These are phyloP conservation scores for Candida dubliniensis DNA, from an alignment of 1,139 yeast genomes.

Conservation along the genomic window DNA sequence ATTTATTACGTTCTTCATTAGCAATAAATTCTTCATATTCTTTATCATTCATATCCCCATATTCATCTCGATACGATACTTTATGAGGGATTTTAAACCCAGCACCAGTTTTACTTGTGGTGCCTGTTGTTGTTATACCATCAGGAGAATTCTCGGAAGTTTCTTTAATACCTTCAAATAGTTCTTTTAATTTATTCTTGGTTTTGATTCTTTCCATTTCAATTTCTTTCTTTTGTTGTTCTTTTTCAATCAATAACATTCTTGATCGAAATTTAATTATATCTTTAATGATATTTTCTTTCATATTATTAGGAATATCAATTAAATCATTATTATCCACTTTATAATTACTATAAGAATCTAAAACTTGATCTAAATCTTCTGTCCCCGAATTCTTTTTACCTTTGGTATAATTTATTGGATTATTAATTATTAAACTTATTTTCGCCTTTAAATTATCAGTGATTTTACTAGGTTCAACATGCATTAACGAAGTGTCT, in stretches of 20 bases:
- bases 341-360: slow-evolving; percentile 44
- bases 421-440: slow-evolving; percentile 20
- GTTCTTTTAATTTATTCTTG: slow-evolving; percentile 47
- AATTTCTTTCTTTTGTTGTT: slow-evolving; percentile 52
- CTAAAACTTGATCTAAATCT: slow-evolving; percentile 36
- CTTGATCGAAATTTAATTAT: slow-evolving; percentile 63
- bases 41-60: slow-evolving; percentile 32
- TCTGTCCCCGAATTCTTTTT: slow-evolving; percentile 28
- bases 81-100: not conserved
- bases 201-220: slow-evolving; percentile 54
- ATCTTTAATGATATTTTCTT: slow-evolving; percentile 58
- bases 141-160: slow-evolving; percentile 15
- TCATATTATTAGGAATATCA: slow-evolving; percentile 61
- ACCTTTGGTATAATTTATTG: slow-evolving; percentile 5
- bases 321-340: slow-evolving; percentile 61
- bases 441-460: slow-evolving; percentile 13
- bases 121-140: not conserved
- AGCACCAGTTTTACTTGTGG: not conserved
- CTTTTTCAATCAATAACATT: slow-evolving; percentile 58
- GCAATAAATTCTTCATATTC: slow-evolving; percentile 31
- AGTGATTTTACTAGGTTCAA: slow-evolving; percentile 3
- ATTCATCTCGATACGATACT: slow-evolving; percentile 18
- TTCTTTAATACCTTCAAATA: slow-evolving; percentile 49
- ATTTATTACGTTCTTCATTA: slow-evolving; percentile 15
- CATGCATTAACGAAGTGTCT: not conserved